phyloP scores from a whole-genome alignment of 805 yeast genomes.

The Teunomyces aglyptinius region DNA sequence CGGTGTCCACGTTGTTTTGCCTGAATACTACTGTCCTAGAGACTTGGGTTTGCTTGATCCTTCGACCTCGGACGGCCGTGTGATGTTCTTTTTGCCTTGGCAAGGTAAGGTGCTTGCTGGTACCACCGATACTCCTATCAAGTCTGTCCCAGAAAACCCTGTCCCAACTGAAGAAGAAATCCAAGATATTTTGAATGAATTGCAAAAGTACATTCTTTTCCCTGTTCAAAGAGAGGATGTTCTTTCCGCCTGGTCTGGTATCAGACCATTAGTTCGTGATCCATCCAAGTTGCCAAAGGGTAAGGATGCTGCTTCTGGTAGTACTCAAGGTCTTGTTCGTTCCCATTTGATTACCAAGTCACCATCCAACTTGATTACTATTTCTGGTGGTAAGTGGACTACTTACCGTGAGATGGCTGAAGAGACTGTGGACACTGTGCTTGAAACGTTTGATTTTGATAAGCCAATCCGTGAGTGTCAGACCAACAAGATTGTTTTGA shows the following conservation, averaged over 20 bases:
- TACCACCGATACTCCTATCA: constrained; percentile 88
- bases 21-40: constrained; percentile 87
- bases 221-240: constrained; percentile 89
- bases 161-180: constrained; percentile 86
- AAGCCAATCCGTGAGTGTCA: constrained; percentile 43
- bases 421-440: constrained; percentile 79
- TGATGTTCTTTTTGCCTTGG: constrained; percentile 97
- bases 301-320: constrained; percentile 35
- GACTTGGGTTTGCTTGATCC: constrained; percentile 90
- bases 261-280: constrained; percentile 90
- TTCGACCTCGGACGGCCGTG: constrained; percentile 91
- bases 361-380: constrained; percentile 75
- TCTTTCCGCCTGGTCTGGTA: constrained; percentile 94
- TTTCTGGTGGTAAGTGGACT: constrained; percentile 98
- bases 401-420: constrained; percentile 97
- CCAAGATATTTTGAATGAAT: constrained; percentile 79
- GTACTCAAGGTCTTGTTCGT: constrained; percentile 89
- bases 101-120: constrained; percentile 96
- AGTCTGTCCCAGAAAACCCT: constrained; percentile 69
- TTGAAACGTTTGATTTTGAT: constrained; percentile 45
- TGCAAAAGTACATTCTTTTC: constrained; percentile 86
- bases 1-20: constrained; percentile 90
- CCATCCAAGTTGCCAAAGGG: constrained; percentile 53
- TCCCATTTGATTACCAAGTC: constrained; percentile 78
- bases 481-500: constrained; percentile 55